Evolutionary conservation across 148 eudicot species (phyloP), one percentile per base, ranked within the genome.

Genomic region (Rhododendron henanense): DNA sequence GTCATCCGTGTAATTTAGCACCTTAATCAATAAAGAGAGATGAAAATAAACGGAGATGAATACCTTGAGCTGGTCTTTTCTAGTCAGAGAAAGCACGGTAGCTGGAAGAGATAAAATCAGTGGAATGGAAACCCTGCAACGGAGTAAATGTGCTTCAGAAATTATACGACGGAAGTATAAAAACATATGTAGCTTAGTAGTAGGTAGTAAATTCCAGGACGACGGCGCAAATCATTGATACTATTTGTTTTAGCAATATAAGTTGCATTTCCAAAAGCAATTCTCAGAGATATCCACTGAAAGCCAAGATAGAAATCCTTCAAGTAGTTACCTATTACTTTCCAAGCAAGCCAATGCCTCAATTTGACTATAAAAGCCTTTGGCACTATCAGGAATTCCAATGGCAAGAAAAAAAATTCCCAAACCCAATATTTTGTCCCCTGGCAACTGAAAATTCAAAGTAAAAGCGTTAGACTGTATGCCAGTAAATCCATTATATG

Each of bases 381-480:
- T 90, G 82, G 94, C 88, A 90, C 92, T 92, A 59, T 97, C 98
- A 53, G 97, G 96, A 81, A 91, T 79, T 41, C 96, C 97, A 92
- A 93, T 81, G 74, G 94, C 92, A 88, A 97, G 99, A 81, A 97
- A 94, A 90, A 90, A 97, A 47, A 93, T 95, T 81, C 95, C 99
- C 93, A 97, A 88, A 61, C 99, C 98, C 87, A 92, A 88, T 71
- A 96, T 85, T 91, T 95, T 95, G 84, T 94, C 94, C 37, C 95
- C 93, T 51, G 97, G 92, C 81, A 95, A 91, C 99, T 95, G 96
- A 87, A 92, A 86, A 84, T 51, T 81, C 31, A 39, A 83, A 21
- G 83, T 11, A 39, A 67, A 80, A 37, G 41, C 83, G 84, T 39
- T 41, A 41, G 45, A 41, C 45, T 41, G 45, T 41, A 5, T 41